A percentile compares a stretch with the other conserved stretches of the same genome.
Evolutionary conservation across 768 basidiomycete genomes (phyloP).

Genomic region (Tricholomella constricta): DNA sequence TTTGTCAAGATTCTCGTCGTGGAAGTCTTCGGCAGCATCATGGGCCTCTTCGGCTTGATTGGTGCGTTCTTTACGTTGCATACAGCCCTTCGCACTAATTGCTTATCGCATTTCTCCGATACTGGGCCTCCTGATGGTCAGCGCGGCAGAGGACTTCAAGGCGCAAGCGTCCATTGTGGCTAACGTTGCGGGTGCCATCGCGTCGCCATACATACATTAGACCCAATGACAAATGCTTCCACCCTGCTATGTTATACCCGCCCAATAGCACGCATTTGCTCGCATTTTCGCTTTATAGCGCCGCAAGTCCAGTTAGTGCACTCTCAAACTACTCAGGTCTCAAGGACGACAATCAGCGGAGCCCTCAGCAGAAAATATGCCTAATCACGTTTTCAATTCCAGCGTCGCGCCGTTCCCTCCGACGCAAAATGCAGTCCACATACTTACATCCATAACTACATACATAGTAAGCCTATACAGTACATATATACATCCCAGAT

Average conservation of each 20-base stretch:
- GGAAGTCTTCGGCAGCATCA: slow-evolving; percentile 89
- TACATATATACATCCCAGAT: background rate
- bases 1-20: slow-evolving; percentile 98
- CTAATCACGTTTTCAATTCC: no score
- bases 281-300: no score
- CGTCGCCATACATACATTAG: slow-evolving; percentile 42
- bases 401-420: no score
- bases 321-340: no score
- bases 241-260: slow-evolving; percentile 13
- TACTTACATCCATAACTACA: background rate
- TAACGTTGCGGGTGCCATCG: slow-evolving; percentile 32
- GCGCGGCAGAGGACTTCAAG: slow-evolving; percentile 61
- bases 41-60: slow-evolving; percentile 92
- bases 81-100: background rate
- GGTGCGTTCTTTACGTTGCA: slow-evolving; percentile 50
- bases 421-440: no score
- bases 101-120: slow-evolving; percentile 8
- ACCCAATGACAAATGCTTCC: background rate
- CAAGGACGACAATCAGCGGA: no score
- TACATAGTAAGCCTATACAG: no score
- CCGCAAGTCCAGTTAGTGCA: no score
- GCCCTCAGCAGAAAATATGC: no score
- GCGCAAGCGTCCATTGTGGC: slow-evolving; percentile 35
- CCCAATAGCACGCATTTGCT: slow-evolving; percentile 1
- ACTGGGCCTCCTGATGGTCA: slow-evolving; percentile 85